phyloP scores from a whole-genome alignment of 1,284 basidiomycete genomes.

The Spongiforma sp. region DNA sequence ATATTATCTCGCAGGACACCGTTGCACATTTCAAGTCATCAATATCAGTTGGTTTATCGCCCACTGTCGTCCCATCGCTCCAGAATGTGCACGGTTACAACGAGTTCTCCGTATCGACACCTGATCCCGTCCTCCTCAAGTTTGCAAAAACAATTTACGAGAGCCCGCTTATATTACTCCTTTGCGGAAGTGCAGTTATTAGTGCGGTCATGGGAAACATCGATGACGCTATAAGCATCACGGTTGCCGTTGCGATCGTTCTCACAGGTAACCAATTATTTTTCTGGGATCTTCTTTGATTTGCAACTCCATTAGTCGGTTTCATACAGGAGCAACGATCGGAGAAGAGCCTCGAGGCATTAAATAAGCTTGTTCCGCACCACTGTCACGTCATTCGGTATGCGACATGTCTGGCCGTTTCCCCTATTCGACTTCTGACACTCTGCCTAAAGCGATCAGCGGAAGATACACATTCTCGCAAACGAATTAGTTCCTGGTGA shows the following conservation, averaged over 20 bases:
- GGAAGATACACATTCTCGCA: constrained; percentile 81
- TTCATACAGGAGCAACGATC: constrained; percentile 96
- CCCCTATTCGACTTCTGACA: constrained; percentile 7
- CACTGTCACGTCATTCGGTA: constrained; percentile 92
- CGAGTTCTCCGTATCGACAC: constrained; percentile 89
- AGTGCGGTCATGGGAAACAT: constrained; percentile 92
- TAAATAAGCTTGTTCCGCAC: constrained; percentile 97
- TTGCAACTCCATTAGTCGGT: constrained; percentile 67
- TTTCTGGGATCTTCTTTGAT: constrained; percentile 1
- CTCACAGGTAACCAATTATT: constrained; percentile 75
- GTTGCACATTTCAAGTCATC: constrained; percentile 71
- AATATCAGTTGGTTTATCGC: constrained; percentile 63
- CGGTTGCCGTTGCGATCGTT: constrained; percentile 93
- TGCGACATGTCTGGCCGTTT: constrained; percentile 23
- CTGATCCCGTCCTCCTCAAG: constrained; percentile 84
- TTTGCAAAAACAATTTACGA: constrained; percentile 95
- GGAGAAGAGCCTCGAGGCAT: constrained; percentile 92
- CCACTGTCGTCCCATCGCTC: constrained; percentile 69
- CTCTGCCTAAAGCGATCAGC: constrained; percentile 60
- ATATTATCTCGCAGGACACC: constrained; percentile 55
- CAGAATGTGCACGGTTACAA: constrained; percentile 84
- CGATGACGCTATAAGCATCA: constrained; percentile 94
- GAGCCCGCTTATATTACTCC: constrained; percentile 87
- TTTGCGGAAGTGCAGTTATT: constrained; percentile 88
- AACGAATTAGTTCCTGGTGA: constrained; percentile 97